Base-by-base conservation (phyloP, 176 grass and related monocot species). In the Microstegium vimineum region DNA sequence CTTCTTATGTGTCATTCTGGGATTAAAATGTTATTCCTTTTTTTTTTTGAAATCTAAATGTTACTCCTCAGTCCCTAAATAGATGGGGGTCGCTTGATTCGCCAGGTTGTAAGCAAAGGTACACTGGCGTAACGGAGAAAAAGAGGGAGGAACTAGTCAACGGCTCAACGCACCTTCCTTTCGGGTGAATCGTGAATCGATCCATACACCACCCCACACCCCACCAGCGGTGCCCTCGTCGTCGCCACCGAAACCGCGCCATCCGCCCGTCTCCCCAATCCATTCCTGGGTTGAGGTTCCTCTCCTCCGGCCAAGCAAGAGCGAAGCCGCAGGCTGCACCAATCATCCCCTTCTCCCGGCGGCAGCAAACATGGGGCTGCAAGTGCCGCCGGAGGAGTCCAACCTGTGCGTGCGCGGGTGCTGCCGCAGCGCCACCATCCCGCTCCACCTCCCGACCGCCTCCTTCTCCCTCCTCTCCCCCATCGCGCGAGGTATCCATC, bases 391-490 rank as follows among this genome's bases (percentile, higher is more conserved):
- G 52, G 87, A 76, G 87, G 91, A 97, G 34, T 78, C 88, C 16
- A 98, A 95, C 77, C 86, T 84, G 25, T 98, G 95, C 90, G 89
- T 93, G 66, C 90, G 95, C 46, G 95, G 95, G 6, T 98, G 95
- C 85, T 98, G 95, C 87, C 84, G 84, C 38, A 98, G 92, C 82
- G 66, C 70, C 9, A 37, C 85, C 82, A 91, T 98, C 75, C 95
- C 95, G 78, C 88, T 95, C 66, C 88, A 93, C 71, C 88, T 98
- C 25, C 86, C 90, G 6, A 17, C 88, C 34, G 79, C 88, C 28
- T 94, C 92, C 60, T 98, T 91, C 86, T 87, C 92, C 64, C 81
- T 95, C 77, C 84, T 98, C 75, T 78, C 92, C 35, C 92, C 92
- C 47, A 91, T 98, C 88, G 90, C 95, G 33, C 89, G 83, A 91